Base-by-base conservation (phyloP, 768 basidiomycete genomes). In the Suillus decipiens region DNA sequence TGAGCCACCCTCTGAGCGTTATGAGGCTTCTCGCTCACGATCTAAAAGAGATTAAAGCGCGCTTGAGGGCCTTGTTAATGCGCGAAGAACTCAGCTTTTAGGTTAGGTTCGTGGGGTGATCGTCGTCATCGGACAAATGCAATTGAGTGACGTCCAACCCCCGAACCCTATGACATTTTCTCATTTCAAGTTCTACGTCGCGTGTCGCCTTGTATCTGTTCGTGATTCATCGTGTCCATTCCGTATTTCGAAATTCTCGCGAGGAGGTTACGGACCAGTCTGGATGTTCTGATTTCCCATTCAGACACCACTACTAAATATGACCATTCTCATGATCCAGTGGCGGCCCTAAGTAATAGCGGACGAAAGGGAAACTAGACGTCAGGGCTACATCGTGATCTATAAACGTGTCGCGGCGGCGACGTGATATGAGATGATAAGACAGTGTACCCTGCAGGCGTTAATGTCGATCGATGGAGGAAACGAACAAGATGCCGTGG, bases 11-110 rank as follows among this genome's bases (percentile, higher is more conserved):
- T 22, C 22, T 11, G 42, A 31, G 15, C 4, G 28, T 37, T 5
- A 28, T 19, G 1, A 11, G 15, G 17, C 4, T 34, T 48, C 60
- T 70, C 28, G 67, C 24, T 45, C 36, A 37, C 41, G 41, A 14
- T 28, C 56, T 53, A 48, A 47, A 41, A 75, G 74, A 75, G 50
- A 75, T 75, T 57, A 73, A 69, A 62, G 75, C 72, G 24, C 64
- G 69, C n/a, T 70, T 76, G 61, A 69, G 63, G 59, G 68, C 69
- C 7, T 67, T 76, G 34, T 51, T 61, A 10, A 53, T 42, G 11
- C 69, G 74, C 14, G 60, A 60, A 24, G 64, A 63, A 8, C 50
- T 70, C 54, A 8, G 6, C 24, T 57, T 57, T 57, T 57, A 57
- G 39, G 56, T 57, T 57, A 41, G 39, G 56, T 57, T 57, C 39